These are phyloP conservation scores for Blastocystis sp. DNA, from an alignment of 352 stramenopile genomes.

Conservation along the genomic window DNA sequence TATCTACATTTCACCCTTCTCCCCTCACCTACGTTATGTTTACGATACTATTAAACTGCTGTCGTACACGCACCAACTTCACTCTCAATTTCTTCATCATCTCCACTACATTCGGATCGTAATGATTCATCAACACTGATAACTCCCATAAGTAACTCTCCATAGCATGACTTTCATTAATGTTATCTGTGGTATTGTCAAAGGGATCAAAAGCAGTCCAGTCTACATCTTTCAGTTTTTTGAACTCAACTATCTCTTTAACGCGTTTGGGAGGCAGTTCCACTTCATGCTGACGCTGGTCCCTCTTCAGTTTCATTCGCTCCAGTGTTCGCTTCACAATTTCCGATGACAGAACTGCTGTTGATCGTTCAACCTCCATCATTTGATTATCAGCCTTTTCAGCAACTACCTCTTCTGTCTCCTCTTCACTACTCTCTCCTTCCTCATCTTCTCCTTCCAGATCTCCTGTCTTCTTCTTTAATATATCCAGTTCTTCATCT, in stretches of 20 bases:
- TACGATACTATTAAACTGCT: conserved; percentile 51
- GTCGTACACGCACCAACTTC: conserved; percentile 12
- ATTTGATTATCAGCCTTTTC: conserved; percentile 38
- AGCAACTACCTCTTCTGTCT: conserved; percentile 9
- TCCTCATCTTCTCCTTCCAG: not conserved
- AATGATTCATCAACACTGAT: conserved; percentile 81
- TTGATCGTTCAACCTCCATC: not conserved
- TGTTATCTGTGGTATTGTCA: conserved; percentile 77
- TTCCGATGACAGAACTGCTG: conserved; percentile 35
- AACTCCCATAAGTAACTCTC: conserved; percentile 84
- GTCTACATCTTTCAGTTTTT: conserved; percentile 77
- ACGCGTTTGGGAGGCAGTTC: not conserved
- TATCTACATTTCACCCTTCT: not conserved
- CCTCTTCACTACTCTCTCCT: not conserved
- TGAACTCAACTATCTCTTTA: conserved; percentile 68
- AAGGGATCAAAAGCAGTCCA: conserved; percentile 81
- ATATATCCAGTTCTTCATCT: conserved; percentile 30
- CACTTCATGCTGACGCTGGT: not conserved
- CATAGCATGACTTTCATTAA: conserved; percentile 77
- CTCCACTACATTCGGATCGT: conserved; percentile 79
- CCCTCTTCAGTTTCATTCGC: conserved; percentile 40
- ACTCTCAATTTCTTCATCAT: conserved; percentile 77
- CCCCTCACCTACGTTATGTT: not conserved
- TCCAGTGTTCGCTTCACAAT: conserved; percentile 8
- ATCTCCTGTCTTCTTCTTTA: conserved; percentile 11